phyloP scores from a whole-genome alignment of 2,329 filamentous ascomycete species.

The Phaeomoniella chlamydospora region DNA sequence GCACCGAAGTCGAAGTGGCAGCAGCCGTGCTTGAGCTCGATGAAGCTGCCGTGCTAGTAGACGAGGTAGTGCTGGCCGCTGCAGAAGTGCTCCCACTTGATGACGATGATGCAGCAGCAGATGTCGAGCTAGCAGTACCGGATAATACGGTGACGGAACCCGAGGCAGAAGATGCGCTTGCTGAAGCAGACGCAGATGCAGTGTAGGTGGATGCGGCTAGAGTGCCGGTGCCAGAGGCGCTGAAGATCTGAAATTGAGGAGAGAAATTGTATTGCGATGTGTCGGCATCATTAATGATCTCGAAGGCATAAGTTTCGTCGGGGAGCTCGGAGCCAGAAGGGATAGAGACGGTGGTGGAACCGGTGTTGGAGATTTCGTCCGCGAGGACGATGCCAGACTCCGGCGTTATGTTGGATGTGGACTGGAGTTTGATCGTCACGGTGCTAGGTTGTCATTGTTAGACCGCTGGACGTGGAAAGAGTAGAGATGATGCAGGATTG shows the following conservation, averaged over 20 bases:
- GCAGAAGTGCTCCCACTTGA: neutral
- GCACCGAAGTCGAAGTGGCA: neutral
- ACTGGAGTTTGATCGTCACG: slow-evolving; percentile 37
- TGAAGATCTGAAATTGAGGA: slow-evolving; percentile 34
- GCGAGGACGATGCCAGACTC: slow-evolving; percentile 24
- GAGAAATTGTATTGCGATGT: slow-evolving; percentile 33
- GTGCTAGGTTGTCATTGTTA: slow-evolving; percentile 17
- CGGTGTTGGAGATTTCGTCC: slow-evolving; percentile 22
- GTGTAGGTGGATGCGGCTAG: slow-evolving; percentile 13
- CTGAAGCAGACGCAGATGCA: slow-evolving; percentile 12
- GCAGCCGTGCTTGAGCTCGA: neutral
- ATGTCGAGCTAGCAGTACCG: neutral
- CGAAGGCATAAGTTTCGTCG: slow-evolving; percentile 33
- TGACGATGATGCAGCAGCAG: neutral
- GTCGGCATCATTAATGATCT: slow-evolving; percentile 35
- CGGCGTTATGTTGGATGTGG: slow-evolving; percentile 24
- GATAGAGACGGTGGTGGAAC: slow-evolving; percentile 33
- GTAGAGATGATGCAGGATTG: neutral
- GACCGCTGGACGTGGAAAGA: neutral
- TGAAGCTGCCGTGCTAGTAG: neutral
- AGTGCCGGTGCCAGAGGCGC: slow-evolving; percentile 22
- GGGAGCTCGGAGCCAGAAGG: slow-evolving; percentile 20
- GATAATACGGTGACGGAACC: neutral
- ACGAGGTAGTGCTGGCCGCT: neutral
- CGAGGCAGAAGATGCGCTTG: slow-evolving; percentile 3